Conservation (phyloP, 345 rosid genomes). For the Lumnitzera racemosa region DNA sequence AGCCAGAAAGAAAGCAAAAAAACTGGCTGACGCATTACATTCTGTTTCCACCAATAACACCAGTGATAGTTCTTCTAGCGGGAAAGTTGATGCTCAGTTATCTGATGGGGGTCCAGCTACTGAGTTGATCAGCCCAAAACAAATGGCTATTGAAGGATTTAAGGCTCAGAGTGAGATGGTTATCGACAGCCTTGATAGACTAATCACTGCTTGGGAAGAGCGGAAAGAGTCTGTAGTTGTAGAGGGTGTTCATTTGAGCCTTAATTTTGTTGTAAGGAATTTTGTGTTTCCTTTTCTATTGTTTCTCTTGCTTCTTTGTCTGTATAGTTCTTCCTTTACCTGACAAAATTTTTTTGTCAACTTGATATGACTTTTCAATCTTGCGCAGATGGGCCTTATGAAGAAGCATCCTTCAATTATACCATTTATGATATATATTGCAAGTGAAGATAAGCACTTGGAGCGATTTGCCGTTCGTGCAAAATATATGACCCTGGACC, state of each 20-base stretch:
- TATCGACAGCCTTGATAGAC: constrained; percentile 96
- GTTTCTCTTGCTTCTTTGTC: not conserved
- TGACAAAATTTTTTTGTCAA: constrained; percentile 3
- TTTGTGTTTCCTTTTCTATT: not conserved
- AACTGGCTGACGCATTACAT: constrained; percentile 38
- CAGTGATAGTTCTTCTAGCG: constrained; percentile 25
- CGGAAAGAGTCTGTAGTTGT: constrained; percentile 94
- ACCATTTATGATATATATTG: constrained; percentile 94
- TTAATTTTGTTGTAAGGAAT: constrained; percentile 86
- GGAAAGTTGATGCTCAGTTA: constrained; percentile 34
- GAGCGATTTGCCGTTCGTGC: constrained; percentile 99
- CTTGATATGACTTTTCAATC: constrained; percentile 9
- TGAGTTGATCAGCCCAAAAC: constrained; percentile 61
- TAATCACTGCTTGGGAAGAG: constrained; percentile 95
- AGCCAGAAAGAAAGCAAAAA: constrained; percentile 65
- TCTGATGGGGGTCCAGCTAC: constrained; percentile 30
- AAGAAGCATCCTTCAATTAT: constrained; percentile 95
- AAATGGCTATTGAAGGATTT: constrained; percentile 94
- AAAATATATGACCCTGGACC: constrained; percentile 98
- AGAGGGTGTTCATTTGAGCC: constrained; percentile 98
- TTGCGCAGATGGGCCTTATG: constrained; percentile 93
- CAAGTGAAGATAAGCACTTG: constrained; percentile 95
- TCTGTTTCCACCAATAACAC: constrained; percentile 37
- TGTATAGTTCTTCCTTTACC: not conserved
- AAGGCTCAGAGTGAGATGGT: constrained; percentile 99